A percentile compares a stretch with the other conserved stretches of the same genome.
Evolutionary conservation across 1,139 yeast species (phyloP).

Genomic region (Lodderomyces parapsilosis): DNA sequence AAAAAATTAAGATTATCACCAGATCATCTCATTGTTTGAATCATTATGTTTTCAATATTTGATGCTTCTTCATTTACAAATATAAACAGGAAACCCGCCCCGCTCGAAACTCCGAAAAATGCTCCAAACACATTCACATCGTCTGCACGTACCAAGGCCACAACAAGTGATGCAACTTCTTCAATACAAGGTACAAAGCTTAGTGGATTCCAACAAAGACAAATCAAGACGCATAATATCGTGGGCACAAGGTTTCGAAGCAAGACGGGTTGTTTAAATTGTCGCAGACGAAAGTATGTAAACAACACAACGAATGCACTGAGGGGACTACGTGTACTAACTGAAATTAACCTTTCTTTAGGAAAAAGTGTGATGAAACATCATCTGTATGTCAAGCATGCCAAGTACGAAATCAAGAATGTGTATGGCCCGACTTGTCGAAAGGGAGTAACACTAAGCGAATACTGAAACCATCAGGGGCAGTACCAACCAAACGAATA

Average conservation of each 20-base stretch:
- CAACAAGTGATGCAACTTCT: background rate
- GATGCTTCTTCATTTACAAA: constrained; percentile 7
- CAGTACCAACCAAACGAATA: background rate
- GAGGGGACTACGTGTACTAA: background rate
- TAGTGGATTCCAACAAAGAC: constrained; percentile 9
- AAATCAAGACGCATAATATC: constrained; percentile 13
- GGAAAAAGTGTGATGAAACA: constrained; percentile 16
- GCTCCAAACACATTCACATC: no score
- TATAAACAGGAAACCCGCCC: constrained; percentile 1
- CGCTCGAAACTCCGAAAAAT: background rate
- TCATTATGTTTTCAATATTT: constrained; percentile 8
- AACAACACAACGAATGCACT: no score
- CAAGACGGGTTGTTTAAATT: constrained; percentile 15
- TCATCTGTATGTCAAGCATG: constrained; percentile 14
- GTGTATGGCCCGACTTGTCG: constrained; percentile 11
- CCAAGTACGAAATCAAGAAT: constrained; percentile 10
- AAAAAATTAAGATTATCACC: no score
- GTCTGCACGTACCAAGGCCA: no score
- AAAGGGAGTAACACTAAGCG: background rate
- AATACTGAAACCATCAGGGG: background rate
- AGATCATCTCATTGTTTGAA: background rate
- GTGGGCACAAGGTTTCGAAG: constrained; percentile 15
- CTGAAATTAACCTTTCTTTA: background rate
- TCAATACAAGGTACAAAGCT: background rate
- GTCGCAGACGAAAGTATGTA: constrained; percentile 16